Conservation (phyloP, 2,329 filamentous ascomycete species). For the Exophiala alcalophila region DNA sequence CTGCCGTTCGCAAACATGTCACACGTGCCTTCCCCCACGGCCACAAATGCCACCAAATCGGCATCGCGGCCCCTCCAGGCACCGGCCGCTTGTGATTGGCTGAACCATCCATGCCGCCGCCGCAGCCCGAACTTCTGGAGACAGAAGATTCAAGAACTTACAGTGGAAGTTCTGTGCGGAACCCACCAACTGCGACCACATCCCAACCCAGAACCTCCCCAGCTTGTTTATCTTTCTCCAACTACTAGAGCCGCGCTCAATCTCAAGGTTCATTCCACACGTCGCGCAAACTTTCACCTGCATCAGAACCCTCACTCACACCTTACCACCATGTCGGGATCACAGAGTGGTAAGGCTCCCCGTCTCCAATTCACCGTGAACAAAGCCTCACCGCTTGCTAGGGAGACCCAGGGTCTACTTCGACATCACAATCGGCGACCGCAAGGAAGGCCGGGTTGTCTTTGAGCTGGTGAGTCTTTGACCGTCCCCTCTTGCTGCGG, state of each 20-base stretch:
- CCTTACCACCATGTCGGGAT: conserved; percentile 13
- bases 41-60: conserved; percentile 1
- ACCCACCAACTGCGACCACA: too few species aligned
- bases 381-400: conserved; percentile 31
- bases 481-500: not conserved
- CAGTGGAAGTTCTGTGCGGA: conserved; percentile 22
- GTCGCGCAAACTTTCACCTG: too few species aligned
- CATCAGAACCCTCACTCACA: too few species aligned
- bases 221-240: too few species aligned
- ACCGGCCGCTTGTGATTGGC: conserved; percentile 17
- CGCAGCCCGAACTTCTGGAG: conserved; percentile 4
- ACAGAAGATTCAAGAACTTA: conserved; percentile 26
- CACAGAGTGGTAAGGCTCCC: conserved; percentile 21
- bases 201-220: too few species aligned
- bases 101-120: conserved; percentile 6
- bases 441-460: conserved; percentile 70
- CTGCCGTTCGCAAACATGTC: conserved; percentile 1
- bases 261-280: too few species aligned
- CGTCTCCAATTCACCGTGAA: not conserved
- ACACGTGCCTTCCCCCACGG: not conserved
- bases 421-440: conserved; percentile 78
- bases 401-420: conserved; percentile 83
- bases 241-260: too few species aligned
- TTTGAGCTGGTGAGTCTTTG: conserved; percentile 72
- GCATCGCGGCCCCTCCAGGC: conserved; percentile 7